Evolutionary conservation across 352 stramenopile species (phyloP).

Genomic region (Globisporangium acanthophoron): DNA sequence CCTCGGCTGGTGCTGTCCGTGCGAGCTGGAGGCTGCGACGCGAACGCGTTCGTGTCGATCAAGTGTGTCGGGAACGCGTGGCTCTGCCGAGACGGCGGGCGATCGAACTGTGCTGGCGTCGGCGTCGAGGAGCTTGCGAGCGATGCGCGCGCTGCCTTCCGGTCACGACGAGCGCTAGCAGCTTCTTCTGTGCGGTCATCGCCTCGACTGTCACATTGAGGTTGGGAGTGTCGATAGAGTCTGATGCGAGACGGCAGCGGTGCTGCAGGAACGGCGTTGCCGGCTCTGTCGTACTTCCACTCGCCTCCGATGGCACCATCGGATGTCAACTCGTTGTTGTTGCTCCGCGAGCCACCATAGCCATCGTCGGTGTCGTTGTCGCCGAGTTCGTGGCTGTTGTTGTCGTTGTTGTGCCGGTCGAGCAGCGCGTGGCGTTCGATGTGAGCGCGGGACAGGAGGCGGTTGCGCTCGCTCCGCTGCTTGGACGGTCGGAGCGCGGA

Average conservation of each 20-base stretch:
- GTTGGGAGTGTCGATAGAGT: constrained; percentile 20
- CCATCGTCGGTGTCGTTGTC: constrained; percentile 12
- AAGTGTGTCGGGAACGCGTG: constrained; percentile 78
- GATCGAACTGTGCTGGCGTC: constrained; percentile 14
- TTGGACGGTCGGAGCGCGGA: constrained; percentile 41
- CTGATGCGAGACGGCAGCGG: constrained; percentile 20
- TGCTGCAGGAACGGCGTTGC: not conserved
- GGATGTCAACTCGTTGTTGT: not conserved
- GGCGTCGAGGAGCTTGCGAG: not conserved
- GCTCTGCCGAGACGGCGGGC: constrained; percentile 62
- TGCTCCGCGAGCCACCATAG: not conserved
- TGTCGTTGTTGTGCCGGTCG: constrained; percentile 1
- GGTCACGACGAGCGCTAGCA: not conserved
- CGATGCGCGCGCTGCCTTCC: no score
- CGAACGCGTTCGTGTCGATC: constrained; percentile 39
- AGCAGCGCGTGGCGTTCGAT: constrained; percentile 8
- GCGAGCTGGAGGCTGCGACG: constrained; percentile 8
- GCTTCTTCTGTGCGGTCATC: not conserved
- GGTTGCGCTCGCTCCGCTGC: constrained; percentile 13
- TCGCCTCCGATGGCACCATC: not conserved
- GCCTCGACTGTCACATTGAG: constrained; percentile 8
- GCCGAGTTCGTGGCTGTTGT: constrained; percentile 2
- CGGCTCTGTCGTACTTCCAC: constrained; percentile 3
- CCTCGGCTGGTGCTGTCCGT: constrained; percentile 1
- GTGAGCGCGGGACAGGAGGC: constrained; percentile 8